A percentile compares a stretch with the other conserved stretches of the same genome.
These are phyloP conservation scores for Dicorynia guianensis DNA, from an alignment of 306 rosid species.

Conservation along the genomic window DNA sequence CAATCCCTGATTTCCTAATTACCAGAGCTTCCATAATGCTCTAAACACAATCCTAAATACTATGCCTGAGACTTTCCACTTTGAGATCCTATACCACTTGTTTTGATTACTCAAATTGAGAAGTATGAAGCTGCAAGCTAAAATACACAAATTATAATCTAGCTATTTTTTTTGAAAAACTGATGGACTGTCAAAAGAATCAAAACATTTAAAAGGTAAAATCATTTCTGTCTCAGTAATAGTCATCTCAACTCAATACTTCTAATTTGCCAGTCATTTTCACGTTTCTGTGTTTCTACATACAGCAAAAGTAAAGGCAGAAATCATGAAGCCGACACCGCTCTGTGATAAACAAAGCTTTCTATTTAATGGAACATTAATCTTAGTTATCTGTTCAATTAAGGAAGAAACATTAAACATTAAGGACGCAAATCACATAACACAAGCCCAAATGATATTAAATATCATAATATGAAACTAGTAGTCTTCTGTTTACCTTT, in stretches of 20 bases:
- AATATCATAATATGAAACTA: background rate
- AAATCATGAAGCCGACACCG: no score
- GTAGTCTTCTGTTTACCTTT: background rate
- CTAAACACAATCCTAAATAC: background rate
- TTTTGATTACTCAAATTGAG: background rate
- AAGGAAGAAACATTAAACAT: background rate
- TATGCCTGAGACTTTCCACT: conserved; percentile 1
- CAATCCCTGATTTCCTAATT: background rate
- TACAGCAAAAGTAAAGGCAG: no score
- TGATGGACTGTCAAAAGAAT: no score
- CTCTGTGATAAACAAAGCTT: background rate
- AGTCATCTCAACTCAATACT: no score
- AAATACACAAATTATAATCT: no score
- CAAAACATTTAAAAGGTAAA: no score
- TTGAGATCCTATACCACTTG: background rate
- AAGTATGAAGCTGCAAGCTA: background rate
- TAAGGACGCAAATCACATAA: conserved; percentile 3
- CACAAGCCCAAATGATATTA: background rate
- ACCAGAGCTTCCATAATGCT: background rate
- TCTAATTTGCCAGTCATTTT: no score
- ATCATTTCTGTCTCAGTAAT: no score
- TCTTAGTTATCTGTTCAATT: background rate
- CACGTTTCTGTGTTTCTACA: no score
- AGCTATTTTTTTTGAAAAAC: no score
- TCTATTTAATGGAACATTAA: background rate